Conservation (phyloP, 257 asterid species). For the Nicotiana otophora region DNA sequence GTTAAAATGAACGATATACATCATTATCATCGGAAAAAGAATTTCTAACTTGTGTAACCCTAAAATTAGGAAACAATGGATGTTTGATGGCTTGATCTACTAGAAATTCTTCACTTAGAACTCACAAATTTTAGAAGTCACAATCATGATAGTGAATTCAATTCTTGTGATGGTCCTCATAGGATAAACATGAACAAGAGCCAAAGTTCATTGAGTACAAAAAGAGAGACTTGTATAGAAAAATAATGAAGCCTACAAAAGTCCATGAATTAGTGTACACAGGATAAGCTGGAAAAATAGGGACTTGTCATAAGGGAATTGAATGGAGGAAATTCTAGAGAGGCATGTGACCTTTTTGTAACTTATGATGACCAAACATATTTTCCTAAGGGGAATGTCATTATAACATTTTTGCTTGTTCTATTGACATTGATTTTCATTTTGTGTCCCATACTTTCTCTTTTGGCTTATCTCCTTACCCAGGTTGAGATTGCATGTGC, state of each 20-base stretch:
- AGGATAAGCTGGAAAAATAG: slow-evolving; percentile 5
- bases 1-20: too few relatives aligned
- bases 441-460: neutral
- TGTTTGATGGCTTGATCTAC: neutral
- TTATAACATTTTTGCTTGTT: neutral
- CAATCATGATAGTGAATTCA: neutral
- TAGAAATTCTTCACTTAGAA: neutral
- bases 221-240: neutral
- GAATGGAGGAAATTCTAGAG: slow-evolving; percentile 1
- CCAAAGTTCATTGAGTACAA: neutral
- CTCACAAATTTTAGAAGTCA: neutral
- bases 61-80: neutral
- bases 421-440: neutral
- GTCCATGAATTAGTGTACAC: neutral
- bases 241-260: neutral
- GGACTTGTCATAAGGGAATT: neutral
- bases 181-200: neutral
- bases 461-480: neutral
- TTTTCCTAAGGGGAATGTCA: neutral
- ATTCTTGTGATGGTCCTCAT: neutral
- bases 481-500: neutral
- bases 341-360: neutral
- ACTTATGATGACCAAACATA: neutral
- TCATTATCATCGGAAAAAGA: too few relatives aligned
- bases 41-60: neutral